Evolutionary conservation across 192 early-diverging fungal species (phyloP).

Genomic region (Coemansia sp.): DNA sequence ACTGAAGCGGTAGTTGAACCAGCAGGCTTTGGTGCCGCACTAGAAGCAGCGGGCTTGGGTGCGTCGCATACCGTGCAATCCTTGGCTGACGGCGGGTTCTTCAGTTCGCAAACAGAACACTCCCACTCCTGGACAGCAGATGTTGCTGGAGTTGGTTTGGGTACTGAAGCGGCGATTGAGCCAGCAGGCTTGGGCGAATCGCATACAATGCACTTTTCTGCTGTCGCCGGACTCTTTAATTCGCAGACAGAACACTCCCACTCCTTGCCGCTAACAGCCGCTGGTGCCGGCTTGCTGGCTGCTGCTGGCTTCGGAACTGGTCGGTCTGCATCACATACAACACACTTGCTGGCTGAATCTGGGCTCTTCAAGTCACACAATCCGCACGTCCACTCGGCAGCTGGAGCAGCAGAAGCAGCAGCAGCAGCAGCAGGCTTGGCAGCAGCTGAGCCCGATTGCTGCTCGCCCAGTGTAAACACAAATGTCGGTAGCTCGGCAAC

Average conservation of each 20-base stretch:
- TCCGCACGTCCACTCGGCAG: constrained; percentile 24
- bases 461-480: constrained; percentile 4
- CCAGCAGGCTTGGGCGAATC: constrained; percentile 22
- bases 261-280: constrained; percentile 5
- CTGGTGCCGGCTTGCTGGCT: background rate
- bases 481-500: constrained; percentile 22
- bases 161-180: background rate
- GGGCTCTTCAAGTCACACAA: constrained; percentile 9
- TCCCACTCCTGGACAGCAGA: background rate
- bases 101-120: constrained; percentile 14
- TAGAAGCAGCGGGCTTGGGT: constrained; percentile 10
- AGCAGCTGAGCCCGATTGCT: background rate
- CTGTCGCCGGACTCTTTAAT: constrained; percentile 10
- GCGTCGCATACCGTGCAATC: constrained; percentile 34
- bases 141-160: background rate
- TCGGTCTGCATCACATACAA: background rate
- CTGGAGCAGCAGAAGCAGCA: background rate
- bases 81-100: constrained; percentile 8
- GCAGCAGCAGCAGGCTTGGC: constrained; percentile 1
- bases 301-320: background rate
- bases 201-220: constrained; percentile 24
- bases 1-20: background rate
- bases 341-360: constrained; percentile 1
- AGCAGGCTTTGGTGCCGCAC: constrained; percentile 12
- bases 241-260: constrained; percentile 27